Evolutionary conservation across 345 rosid species (phyloP).

Genomic region (Carallia pectinifolia): DNA sequence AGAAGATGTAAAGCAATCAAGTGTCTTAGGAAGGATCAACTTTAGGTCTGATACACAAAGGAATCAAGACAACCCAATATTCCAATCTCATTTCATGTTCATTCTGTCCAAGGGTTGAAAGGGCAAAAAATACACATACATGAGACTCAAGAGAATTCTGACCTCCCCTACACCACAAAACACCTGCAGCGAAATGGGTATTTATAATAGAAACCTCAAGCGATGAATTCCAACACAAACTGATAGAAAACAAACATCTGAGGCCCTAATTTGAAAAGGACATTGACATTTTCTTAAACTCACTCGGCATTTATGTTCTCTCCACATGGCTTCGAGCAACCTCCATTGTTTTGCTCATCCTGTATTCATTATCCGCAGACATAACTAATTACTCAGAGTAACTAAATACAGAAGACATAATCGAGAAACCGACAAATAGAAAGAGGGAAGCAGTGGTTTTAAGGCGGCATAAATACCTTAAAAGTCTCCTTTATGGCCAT

Average conservation of each 20-base stretch:
- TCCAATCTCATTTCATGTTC: background rate
- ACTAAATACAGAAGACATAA: background rate
- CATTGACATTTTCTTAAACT: background rate
- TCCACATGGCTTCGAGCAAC: conserved; percentile 18
- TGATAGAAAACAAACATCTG: background rate
- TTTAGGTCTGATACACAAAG: background rate
- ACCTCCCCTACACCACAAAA: background rate
- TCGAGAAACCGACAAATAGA: background rate
- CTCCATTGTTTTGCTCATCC: conserved; percentile 24
- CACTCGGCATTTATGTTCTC: conserved; percentile 21
- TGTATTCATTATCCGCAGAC: background rate
- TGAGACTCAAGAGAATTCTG: background rate
- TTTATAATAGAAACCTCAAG: background rate
- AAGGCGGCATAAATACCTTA: conserved; percentile 20
- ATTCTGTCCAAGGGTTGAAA: background rate
- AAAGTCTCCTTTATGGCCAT: conserved; percentile 55
- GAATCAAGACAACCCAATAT: background rate
- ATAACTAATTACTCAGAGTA: background rate
- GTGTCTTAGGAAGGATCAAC: background rate
- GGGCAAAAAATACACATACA: background rate
- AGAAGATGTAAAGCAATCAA: background rate
- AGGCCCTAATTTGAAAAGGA: background rate
- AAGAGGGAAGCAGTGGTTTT: background rate
- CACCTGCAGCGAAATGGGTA: background rate
- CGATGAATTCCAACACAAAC: background rate